Percentiles rank a stretch among this genome's conserved stretches.
Conservation (phyloP, 2,329 filamentous ascomycete genomes). For the Periconia sp. region DNA sequence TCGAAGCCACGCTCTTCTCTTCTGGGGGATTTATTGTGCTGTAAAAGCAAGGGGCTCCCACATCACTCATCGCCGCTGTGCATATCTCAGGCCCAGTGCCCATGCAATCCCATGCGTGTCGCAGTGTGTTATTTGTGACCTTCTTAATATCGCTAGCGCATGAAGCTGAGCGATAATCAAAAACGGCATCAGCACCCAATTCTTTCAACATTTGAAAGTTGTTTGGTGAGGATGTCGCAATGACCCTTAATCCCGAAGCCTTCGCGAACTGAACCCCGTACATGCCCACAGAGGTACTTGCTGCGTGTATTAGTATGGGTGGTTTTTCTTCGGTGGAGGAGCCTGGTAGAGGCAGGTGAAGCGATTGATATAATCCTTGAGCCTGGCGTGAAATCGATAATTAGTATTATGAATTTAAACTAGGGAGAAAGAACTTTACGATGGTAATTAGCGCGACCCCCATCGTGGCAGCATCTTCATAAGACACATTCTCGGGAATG, state of each 20-base stretch:
- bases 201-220: conserved; percentile 10
- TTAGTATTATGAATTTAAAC: background rate
- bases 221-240: conserved; percentile 10
- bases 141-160: conserved; percentile 47
- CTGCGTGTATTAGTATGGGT: conserved; percentile 56
- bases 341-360: conserved; percentile 46
- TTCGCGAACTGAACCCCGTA: conserved; percentile 52
- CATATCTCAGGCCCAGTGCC: background rate
- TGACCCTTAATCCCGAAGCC: background rate
- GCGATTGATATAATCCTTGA: conserved; percentile 50
- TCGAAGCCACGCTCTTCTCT: background rate
- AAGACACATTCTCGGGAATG: conserved; percentile 51
- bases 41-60: background rate
- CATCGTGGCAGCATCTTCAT: conserved; percentile 57
- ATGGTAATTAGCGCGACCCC: conserved; percentile 56
- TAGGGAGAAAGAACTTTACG: background rate
- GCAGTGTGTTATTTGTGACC: conserved; percentile 44
- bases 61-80: background rate
- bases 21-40: background rate
- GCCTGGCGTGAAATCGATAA: conserved; percentile 29
- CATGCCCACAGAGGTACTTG: conserved; percentile 53
- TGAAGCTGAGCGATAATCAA: conserved; percentile 51
- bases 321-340: conserved; percentile 46
- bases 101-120: conserved; percentile 24
- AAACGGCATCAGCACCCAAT: conserved; percentile 49